Base-by-base conservation (phyloP, 2,329 filamentous ascomycete genomes). In the Neodidymelliopsis sp. region DNA sequence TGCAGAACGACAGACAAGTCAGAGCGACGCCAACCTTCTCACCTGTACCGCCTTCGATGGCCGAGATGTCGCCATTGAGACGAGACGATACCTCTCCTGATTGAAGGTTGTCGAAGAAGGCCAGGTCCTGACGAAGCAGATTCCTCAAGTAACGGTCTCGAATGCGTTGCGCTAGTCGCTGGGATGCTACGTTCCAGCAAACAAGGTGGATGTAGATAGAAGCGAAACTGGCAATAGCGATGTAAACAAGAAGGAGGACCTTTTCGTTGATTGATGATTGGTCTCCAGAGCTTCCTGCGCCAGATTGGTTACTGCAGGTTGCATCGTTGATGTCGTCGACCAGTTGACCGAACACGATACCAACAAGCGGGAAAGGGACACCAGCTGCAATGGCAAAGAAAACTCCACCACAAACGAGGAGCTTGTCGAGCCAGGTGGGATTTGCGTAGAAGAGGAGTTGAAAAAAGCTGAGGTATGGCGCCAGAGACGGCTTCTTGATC, bases 21-120 rank as follows among this genome's bases (percentile, higher is more conserved):
- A 89, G 76, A 56, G 82, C 80, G 24, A 88, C 81, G 40, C 86
- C 86, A 12, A 88, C 85, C 66, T 90, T 90, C 69, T 89, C 87
- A 1, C 83, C 85, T 0, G 86, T 88, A 11, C 87, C 87, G 0
- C 81, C 80, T 60, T 87, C 86, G 40, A 90, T 83, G 1, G 82
- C 81, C 49, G 85, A 81, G 24, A 89, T 85, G 59, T 89, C 86
- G 43, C 79, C 78, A 62, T 85, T 85, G 31, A 90, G 79, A 13
- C 86, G 78, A 7, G 83, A 82, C 2, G 83, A 79, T 10, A 88
- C 81, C 65, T 88, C 83, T 12, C 85, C 85, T 0, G 84, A 79
- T 35, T 83, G 80, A 8, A 85, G 75, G 11, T 78, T 78, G 59
- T 88, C 85, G 63, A 88, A 87, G 65, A 83, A 88, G 11, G 82